phyloP scores from a whole-genome alignment of 176 grass and related monocot genomes.

The Oryza nivara region DNA sequence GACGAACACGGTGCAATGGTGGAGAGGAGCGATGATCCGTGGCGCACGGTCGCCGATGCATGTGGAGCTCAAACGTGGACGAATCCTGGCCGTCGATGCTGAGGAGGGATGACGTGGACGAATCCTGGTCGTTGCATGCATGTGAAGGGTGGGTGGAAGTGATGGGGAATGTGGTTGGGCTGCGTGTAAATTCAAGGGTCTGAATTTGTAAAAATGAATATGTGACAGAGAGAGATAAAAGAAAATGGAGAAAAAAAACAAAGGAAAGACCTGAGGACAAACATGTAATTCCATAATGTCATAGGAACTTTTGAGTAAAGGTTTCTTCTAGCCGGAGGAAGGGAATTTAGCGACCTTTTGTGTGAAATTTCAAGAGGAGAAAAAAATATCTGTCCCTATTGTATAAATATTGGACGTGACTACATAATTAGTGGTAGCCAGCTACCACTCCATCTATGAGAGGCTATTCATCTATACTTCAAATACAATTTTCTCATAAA shows the following conservation, averaged over 20 bases:
- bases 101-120: neutral
- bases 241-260: neutral
- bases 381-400: neutral
- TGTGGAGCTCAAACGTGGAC: slow-evolving; percentile 13
- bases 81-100: slow-evolving; percentile 31
- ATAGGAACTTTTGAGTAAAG: slow-evolving; percentile 7
- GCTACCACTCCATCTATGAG: too few species aligned
- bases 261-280: neutral
- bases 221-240: neutral
- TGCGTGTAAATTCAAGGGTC: slow-evolving; percentile 12
- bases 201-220: neutral
- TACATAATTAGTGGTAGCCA: too few species aligned
- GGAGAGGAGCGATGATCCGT: neutral
- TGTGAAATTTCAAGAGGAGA: slow-evolving; percentile 13
- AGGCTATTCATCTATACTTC: too few species aligned
- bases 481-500: too few species aligned
- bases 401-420: neutral
- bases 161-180: slow-evolving; percentile 7
- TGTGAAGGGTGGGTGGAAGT: neutral
- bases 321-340: slow-evolving; percentile 33
- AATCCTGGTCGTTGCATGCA: slow-evolving; percentile 33
- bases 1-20: neutral
- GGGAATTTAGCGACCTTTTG: slow-evolving; percentile 36
- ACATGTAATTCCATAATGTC: neutral
- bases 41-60: neutral